These are phyloP conservation scores for Entophlyctis luteolus DNA, from an alignment of 192 early-diverging fungal species.

Conservation along the genomic window DNA sequence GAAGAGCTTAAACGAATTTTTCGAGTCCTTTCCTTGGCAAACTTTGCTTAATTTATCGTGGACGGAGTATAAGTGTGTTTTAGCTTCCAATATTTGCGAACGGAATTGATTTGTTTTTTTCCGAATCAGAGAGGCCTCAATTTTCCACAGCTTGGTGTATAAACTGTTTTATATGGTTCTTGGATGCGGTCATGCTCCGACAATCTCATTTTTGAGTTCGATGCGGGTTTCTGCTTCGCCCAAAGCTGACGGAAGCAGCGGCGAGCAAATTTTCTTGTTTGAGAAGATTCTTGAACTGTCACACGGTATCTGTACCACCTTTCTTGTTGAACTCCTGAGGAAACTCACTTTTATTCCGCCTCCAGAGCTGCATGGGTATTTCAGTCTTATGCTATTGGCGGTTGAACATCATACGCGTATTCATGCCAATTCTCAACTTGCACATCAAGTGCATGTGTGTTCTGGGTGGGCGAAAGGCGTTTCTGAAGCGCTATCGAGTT, in stretches of 20 bases:
- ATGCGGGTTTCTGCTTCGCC: not conserved
- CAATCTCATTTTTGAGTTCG: not conserved
- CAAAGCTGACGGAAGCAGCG: not conserved
- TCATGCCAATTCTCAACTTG: no score
- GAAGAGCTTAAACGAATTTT: not conserved
- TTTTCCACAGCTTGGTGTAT: conserved; percentile 4
- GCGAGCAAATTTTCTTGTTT: not conserved
- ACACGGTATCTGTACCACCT: not conserved
- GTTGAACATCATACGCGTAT: no score
- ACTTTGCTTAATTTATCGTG: not conserved
- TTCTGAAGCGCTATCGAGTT: no score
- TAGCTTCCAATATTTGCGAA: not conserved
- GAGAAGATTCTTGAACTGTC: no score
- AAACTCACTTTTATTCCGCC: not conserved
- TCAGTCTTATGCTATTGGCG: not conserved
- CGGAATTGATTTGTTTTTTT: not conserved
- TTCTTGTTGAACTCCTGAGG: not conserved
- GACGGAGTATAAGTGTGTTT: conserved; percentile 1
- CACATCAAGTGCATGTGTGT: no score
- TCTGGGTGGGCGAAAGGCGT: no score
- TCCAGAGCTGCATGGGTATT: not conserved
- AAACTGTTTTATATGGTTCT: conserved; percentile 3
- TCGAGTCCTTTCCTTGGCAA: not conserved
- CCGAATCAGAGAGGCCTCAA: not conserved
- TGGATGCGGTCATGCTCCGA: not conserved